Percentiles rank a stretch among this genome's conserved stretches.
Evolutionary conservation across 192 early-diverging fungal genomes (phyloP).

Genomic region (Chytriomyces sp.): DNA sequence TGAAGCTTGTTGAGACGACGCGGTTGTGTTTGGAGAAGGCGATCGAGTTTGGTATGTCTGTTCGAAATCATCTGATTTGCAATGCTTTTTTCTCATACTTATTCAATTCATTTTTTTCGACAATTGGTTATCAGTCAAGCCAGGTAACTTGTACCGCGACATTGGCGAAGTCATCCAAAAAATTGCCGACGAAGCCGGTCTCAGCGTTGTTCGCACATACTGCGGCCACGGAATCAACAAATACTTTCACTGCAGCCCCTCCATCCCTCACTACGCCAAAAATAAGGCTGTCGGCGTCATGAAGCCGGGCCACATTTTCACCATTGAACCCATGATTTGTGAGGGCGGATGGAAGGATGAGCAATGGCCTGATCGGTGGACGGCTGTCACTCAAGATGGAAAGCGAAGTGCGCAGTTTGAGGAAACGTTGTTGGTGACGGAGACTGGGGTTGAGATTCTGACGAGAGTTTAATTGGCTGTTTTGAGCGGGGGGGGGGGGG

Average conservation of each 20-base stretch:
- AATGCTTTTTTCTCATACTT: neutral
- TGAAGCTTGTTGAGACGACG: constrained; percentile 78
- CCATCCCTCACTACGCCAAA: constrained; percentile 92
- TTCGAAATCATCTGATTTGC: constrained; percentile 25
- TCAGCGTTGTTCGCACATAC: constrained; percentile 90
- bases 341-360: constrained; percentile 70
- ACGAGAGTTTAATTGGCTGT: constrained; percentile 39
- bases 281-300: constrained; percentile 96
- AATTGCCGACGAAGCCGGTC: constrained; percentile 80
- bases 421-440: constrained; percentile 92
- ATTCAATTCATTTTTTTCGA: neutral
- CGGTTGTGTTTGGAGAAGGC: constrained; percentile 90
- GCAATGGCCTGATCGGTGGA: constrained; percentile 77
- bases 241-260: constrained; percentile 90
- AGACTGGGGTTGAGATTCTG: constrained; percentile 91
- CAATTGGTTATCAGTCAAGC: constrained; percentile 67
- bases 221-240: constrained; percentile 91
- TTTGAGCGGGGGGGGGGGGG: too few species aligned
- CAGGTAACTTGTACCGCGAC: constrained; percentile 90
- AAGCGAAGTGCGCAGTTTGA: constrained; percentile 98
- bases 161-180: constrained; percentile 89
- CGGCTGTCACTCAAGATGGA: constrained; percentile 89
- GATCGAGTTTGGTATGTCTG: constrained; percentile 76
- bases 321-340: constrained; percentile 99
- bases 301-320: constrained; percentile 95